Conservation (phyloP, 331 rosid species). For the Dryas integrifolia region DNA sequence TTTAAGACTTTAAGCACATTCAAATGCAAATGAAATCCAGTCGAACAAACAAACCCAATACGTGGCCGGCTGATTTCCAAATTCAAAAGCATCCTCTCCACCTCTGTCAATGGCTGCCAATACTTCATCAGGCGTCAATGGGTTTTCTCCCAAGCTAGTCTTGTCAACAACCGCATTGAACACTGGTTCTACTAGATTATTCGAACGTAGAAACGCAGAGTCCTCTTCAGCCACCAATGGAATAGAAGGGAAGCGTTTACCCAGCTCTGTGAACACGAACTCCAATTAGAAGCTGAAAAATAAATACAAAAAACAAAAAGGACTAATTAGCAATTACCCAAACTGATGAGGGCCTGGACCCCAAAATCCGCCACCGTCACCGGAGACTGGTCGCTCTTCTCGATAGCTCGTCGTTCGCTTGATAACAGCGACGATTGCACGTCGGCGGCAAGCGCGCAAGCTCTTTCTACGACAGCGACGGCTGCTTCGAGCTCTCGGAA, state of each 20-base stretch:
- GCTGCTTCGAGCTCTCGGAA: conserved; percentile 71
- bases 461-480: conserved; percentile 61
- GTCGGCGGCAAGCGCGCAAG: conserved; percentile 61
- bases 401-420: conserved; percentile 39
- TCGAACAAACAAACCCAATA: conserved; percentile 69
- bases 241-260: conserved; percentile 71
- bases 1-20: neutral
- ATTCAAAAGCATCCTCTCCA: conserved; percentile 54
- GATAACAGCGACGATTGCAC: conserved; percentile 58
- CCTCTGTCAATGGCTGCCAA: conserved; percentile 86
- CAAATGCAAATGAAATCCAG: conserved; percentile 11
- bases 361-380: conserved; percentile 92
- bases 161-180: conserved; percentile 45
- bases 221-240: conserved; percentile 98
- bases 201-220: conserved; percentile 60
- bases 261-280: conserved; percentile 56
- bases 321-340: conserved; percentile 46
- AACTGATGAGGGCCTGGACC: conserved; percentile 89
- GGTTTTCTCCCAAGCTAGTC: conserved; percentile 32
- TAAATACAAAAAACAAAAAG: neutral
- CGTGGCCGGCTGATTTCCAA: conserved; percentile 72
- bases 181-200: conserved; percentile 60
- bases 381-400: conserved; percentile 70
- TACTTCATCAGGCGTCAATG: conserved; percentile 57
- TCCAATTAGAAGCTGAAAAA: neutral